Evolutionary conservation across 2,329 filamentous ascomycete genomes (phyloP).

Genomic region (Alternaria arborescens): DNA sequence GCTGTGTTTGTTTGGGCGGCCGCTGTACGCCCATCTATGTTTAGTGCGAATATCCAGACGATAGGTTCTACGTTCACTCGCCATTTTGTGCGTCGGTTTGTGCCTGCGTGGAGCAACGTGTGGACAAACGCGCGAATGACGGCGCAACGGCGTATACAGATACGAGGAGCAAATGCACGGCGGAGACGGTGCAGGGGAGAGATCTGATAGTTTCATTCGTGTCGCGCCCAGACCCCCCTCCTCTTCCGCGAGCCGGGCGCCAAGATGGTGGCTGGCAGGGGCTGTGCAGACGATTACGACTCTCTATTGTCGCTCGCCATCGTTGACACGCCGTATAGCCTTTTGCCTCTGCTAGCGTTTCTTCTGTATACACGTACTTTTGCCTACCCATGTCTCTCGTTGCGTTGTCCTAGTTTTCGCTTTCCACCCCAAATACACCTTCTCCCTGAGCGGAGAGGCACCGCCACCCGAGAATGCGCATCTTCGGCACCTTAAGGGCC

Average conservation of each 20-base stretch:
- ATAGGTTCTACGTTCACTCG: not conserved
- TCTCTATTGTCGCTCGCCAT: conserved; percentile 26
- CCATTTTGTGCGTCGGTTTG: not conserved
- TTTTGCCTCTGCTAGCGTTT: conserved; percentile 17
- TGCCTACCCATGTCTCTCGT: conserved; percentile 44
- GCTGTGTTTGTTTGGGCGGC: conserved; percentile 7
- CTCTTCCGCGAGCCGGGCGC: conserved; percentile 21
- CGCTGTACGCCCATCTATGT: conserved; percentile 6
- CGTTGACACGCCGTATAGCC: conserved; percentile 17
- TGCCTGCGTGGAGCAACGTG: not conserved
- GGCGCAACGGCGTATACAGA: conserved; percentile 2
- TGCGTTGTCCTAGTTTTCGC: conserved; percentile 25
- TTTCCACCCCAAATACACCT: not conserved
- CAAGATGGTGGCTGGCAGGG: conserved; percentile 26
- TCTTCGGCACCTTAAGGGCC: conserved; percentile 34
- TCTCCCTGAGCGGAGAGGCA: conserved; percentile 30
- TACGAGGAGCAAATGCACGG: not conserved
- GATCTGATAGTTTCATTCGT: conserved; percentile 27
- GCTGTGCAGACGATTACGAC: conserved; percentile 38
- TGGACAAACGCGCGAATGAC: not conserved
- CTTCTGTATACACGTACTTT: conserved; percentile 14
- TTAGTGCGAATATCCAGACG: conserved; percentile 6
- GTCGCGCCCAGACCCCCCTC: conserved; percentile 30
- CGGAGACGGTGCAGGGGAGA: conserved; percentile 3
- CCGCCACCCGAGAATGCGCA: conserved; percentile 40